Conservation (phyloP, 768 basidiomycete species). For the Crassisporium funariophilum region DNA sequence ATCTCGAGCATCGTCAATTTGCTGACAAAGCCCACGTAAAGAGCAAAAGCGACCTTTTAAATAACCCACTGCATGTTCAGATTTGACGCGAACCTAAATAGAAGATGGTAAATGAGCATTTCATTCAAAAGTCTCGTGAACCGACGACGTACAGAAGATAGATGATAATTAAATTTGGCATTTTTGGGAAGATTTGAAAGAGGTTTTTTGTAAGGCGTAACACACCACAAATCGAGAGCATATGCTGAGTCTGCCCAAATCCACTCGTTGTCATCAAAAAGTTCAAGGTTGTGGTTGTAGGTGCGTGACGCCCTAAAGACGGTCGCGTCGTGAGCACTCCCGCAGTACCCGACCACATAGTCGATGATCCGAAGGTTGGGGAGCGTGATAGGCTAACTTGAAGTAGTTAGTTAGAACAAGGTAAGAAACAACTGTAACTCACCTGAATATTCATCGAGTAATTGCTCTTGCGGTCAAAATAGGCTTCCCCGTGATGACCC, state of each 20-base stretch:
- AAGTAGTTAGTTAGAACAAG: not conserved
- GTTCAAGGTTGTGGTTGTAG: not conserved
- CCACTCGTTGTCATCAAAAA: constrained; percentile 5
- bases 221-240: constrained; percentile 22
- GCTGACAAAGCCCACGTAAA: constrained; percentile 24
- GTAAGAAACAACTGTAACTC: not conserved
- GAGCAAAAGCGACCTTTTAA: constrained; percentile 29
- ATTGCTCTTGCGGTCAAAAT: constrained; percentile 28
- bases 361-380: constrained; percentile 28
- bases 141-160: constrained; percentile 20
- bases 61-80: constrained; percentile 31
- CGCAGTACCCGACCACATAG: constrained; percentile 25
- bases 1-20: constrained; percentile 23
- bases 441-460: constrained; percentile 30
- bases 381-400: constrained; percentile 23
- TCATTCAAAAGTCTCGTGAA: not conserved
- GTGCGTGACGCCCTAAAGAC: constrained; percentile 2
- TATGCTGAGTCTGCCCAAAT: constrained; percentile 31
- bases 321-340: constrained; percentile 27
- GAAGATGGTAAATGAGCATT: not conserved
- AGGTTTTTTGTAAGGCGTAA: constrained; percentile 32
- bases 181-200: constrained; percentile 17
- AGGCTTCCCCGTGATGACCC: constrained; percentile 31
- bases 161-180: constrained; percentile 23
- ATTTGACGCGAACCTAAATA: constrained; percentile 24